Conservation (phyloP, 768 basidiomycete species). For the Tylopilus subfusipes region DNA sequence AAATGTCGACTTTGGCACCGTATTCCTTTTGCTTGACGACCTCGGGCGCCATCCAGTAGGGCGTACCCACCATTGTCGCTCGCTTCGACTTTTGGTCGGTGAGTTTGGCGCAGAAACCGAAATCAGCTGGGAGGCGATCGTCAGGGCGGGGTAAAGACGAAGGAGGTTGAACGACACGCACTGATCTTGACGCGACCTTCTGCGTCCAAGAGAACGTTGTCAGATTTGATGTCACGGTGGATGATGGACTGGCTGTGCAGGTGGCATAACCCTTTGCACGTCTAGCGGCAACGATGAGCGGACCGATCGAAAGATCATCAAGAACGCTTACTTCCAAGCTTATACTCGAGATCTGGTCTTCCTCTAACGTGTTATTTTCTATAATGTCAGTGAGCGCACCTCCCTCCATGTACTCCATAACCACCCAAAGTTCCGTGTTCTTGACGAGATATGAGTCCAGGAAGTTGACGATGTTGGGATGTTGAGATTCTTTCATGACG, state of each 20-base stretch:
- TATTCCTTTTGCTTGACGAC: constrained; percentile 97
- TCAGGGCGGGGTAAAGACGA: background rate
- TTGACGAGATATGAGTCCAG: constrained; percentile 87
- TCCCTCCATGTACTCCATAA: constrained; percentile 99
- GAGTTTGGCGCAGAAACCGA: constrained; percentile 94
- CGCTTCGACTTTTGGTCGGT: constrained; percentile 96
- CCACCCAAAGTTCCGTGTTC: constrained; percentile 90
- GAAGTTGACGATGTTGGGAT: constrained; percentile 97
- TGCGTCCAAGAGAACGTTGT: constrained; percentile 91
- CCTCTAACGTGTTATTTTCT: constrained; percentile 92
- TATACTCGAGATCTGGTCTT: constrained; percentile 93
- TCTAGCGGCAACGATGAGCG: constrained; percentile 43
- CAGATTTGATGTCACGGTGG: constrained; percentile 95
- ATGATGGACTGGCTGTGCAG: constrained; percentile 93
- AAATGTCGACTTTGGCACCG: constrained; percentile 94
- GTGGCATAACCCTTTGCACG: constrained; percentile 92
- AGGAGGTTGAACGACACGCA: constrained; percentile 39
- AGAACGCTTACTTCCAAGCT: constrained; percentile 70
- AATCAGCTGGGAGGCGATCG: constrained; percentile 72
- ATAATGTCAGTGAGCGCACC: constrained; percentile 97
- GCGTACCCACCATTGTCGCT: constrained; percentile 97
- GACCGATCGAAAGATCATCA: background rate
- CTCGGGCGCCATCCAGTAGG: constrained; percentile 99
- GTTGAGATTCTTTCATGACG: constrained; percentile 98
- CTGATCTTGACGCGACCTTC: constrained; percentile 97